Base-by-base conservation (phyloP, 78 protist species). In the Dictyostelium intermedium region DNA sequence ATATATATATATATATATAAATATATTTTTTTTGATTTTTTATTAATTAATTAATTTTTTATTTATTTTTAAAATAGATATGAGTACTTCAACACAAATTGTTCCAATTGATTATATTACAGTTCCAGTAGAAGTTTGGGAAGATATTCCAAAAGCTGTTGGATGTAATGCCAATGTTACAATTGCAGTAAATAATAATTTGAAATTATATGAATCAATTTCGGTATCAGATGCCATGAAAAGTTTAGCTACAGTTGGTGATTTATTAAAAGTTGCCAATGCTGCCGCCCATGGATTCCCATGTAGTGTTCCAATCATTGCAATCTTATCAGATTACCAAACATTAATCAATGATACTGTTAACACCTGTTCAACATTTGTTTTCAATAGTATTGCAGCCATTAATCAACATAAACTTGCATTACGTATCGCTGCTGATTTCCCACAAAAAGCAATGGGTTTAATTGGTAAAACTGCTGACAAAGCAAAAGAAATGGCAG, bases 401-500 rank as follows among this genome's bases (percentile, higher is more conserved):
- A 39, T 78, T 25, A 43, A 43, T 45, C 66, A 78, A 78, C 83
- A 78, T 25, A 9, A 39, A 43, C 6, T 37, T 23, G 83, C 83
- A 43, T 20, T 78, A 43, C 83, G 84, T 45, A 45, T 79, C 3
- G 84, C 66, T 25, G 69, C 50, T 8, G 53, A 45, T 16, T 47
- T n/a, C 53, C 84, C 84, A 23, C 39, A 79, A 35, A 79, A 79
- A 45, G 84, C 77, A 69, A 13, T 69, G 41, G 77, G 8, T 10
- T 11, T 69, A 0, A 27, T 69, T 32, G 43, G 77, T 69, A 69
- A 69, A 69, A 69, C 77, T 3, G 16, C 77, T 32, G 41, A 69
- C 9, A 69, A 69, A 32, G 77, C 77, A 30, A 69, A 69, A 69
- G 43, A 69, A 14, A 69, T 69, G 77, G 35, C 77, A 32, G 77